Conservation (phyloP, 495 filamentous ascomycete genomes). For the Neurospora africana region DNA sequence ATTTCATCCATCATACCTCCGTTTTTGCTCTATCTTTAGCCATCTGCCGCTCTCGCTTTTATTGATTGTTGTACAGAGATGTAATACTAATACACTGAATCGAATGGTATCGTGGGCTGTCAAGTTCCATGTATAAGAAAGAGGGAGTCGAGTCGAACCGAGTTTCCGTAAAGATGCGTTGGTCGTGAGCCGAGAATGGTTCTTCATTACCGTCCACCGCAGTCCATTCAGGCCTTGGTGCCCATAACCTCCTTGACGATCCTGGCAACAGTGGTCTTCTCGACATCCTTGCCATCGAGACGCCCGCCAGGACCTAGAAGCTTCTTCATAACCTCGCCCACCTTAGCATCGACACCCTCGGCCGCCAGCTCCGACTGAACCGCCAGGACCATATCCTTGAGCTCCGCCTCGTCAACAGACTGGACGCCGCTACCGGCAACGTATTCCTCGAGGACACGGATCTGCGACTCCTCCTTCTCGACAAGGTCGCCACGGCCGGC, state of each 20-base stretch:
- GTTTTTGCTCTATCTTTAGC: not conserved
- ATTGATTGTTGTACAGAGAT: not conserved
- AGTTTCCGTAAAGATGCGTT: not conserved
- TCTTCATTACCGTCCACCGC: not conserved
- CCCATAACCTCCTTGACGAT: constrained; percentile 22
- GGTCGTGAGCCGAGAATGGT: not conserved
- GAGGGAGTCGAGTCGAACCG: not conserved
- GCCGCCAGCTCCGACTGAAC: constrained; percentile 24
- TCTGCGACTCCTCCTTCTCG: constrained; percentile 42
- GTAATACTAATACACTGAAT: not conserved
- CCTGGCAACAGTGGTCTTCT: constrained; percentile 22
- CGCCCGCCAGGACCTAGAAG: constrained; percentile 24
- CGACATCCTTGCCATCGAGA: constrained; percentile 28
- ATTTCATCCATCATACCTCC: not conserved
- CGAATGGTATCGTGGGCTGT: not conserved
- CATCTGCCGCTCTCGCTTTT: not conserved
- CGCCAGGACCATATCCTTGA: constrained; percentile 26
- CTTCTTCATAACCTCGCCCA: constrained; percentile 29
- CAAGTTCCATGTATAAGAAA: not conserved
- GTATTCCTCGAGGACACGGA: constrained; percentile 39
- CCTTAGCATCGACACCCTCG: constrained; percentile 14
- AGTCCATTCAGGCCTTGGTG: not conserved
- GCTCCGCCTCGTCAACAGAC: constrained; percentile 28
- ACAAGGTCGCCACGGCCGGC: constrained; percentile 45
- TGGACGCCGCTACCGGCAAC: constrained; percentile 31